Base-by-base conservation (phyloP, 2,329 filamentous ascomycete species). In the Rhinocladiella similis region DNA sequence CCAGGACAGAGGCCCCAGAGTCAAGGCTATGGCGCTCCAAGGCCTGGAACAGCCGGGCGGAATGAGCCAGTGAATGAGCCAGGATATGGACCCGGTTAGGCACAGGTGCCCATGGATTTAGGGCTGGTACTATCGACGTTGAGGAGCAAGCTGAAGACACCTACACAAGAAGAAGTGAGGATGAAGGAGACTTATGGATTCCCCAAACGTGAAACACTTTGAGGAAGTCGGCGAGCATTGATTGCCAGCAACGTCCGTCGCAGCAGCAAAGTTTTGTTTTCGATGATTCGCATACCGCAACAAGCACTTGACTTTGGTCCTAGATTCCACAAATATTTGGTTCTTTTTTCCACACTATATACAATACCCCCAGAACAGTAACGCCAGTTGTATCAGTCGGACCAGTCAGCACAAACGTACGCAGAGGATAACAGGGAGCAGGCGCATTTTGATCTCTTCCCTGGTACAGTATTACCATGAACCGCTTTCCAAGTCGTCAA, bases 11-110 rank as follows among this genome's bases (percentile, higher is more conserved):
- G 63, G 47, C 63, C 63, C 50, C 62, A 63, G 43, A 63, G 60
- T 35, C 63, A 65, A 56, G 63, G 63, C 36, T 65, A 65, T 46
- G 62, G 60, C n/a, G 61, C 56, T 36, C 59, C 59, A 22, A 54
- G 61, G 29, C 61, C 61, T 10, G 61, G 61, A 20, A 63, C 61
- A 6, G 61, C 61, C 38, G 61, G 60, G 14, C 50, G 59, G 38
- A 59, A 57, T 27, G 57, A 63, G 47, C 57, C 58, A 19, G 59
- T 61, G 53, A 61, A 59, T 36, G 59, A 62, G 56, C 62, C 63
- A 59, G 62, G 59, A n/a, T 64, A 64, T 50, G 62, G 60, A 16
- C 62, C 62, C 47, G 60, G 62, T 12, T 65, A 60, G 56, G 10
- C 25, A 47, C 46, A 47, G 41, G 12, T n/a, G 1, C 13, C 43